Base-by-base conservation (phyloP, 1,284 basidiomycete genomes). In the Sanghuangporus weigelae region DNA sequence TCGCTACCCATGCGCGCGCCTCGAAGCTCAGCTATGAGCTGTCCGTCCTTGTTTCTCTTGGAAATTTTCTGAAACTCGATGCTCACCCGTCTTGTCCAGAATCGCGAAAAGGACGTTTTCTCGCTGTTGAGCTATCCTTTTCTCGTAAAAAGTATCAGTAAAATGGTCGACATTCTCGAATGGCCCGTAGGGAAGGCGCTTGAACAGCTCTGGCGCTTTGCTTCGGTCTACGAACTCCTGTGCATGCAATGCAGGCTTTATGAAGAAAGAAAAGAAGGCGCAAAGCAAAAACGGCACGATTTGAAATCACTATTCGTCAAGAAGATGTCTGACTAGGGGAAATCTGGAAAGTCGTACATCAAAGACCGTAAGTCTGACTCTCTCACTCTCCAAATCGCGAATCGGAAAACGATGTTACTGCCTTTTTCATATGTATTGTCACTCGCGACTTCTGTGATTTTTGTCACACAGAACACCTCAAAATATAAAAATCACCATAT, bases 11-110 rank as follows among this genome's bases (percentile, higher is more conserved):
- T 44, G 12, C 19, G 19, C 42, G 19, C 3, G 19, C 14, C 4
- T 5, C 42, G 19, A 44, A 6, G 3, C 42, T 5, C 12, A 44
- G 12, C 12, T 16, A 46, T 46, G 16, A 46, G 44, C 21, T 16
- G 21, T 49, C 54, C 21, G 35, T 26, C 16, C 51, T 54, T 21
- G 2, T 46, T 7, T 5, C 6, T 46, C 16, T 46, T 35, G 12
- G 36, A 35, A n/a, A n/a, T n/a, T n/a, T n/a, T n/a, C n/a, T n/a
- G n/a, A n/a, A n/a, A 50, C n/a, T 26, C 38, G 50, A 23, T 35
- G 16, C 61, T 36, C n/a, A 57, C 72, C 72, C 0, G 75, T 76
- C 65, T 77, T 80, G 68, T 81, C 76, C 63, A 79, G 72, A 49
- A 81, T 72, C 23, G 75, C 75, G 67, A 80, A 77, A 14, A 71